phyloP scores from a whole-genome alignment of 192 early-diverging fungal genomes.

The Gonapodya prolifera region DNA sequence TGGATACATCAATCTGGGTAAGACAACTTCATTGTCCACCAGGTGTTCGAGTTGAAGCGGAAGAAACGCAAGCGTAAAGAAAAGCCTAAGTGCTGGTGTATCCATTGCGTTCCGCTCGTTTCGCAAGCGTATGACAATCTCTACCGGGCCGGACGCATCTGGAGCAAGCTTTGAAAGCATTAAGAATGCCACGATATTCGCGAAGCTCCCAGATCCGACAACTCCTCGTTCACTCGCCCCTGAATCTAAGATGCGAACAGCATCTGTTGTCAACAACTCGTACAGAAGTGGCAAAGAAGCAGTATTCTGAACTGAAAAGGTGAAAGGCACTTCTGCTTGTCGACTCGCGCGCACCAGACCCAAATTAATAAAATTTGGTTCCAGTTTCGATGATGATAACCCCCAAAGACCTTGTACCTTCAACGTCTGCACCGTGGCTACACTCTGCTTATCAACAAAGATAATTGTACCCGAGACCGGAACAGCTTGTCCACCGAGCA shows the following conservation, averaged over 20 bases:
- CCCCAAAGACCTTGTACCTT: conserved; percentile 47
- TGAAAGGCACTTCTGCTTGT: conserved; percentile 46
- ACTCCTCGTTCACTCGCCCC: not conserved
- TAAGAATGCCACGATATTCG: conserved; percentile 43
- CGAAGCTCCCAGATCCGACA: conserved; percentile 14
- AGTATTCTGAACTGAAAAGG: conserved; percentile 48
- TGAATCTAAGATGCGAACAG: conserved; percentile 25
- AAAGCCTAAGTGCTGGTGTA: conserved; percentile 30
- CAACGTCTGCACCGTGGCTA: conserved; percentile 39
- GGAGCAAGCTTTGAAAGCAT: conserved; percentile 44
- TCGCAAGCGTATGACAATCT: conserved; percentile 33
- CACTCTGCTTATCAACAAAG: conserved; percentile 36
- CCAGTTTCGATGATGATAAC: conserved; percentile 40
- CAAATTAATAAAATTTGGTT: conserved; percentile 39
- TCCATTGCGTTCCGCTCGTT: conserved; percentile 61
- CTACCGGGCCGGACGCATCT: conserved; percentile 29
- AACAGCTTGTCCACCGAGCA: conserved; percentile 40
- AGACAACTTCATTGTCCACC: conserved; percentile 43
- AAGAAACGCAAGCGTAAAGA: conserved; percentile 48
- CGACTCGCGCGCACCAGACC: conserved; percentile 65
- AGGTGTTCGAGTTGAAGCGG: conserved; percentile 65
- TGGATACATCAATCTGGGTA: conserved; percentile 64
- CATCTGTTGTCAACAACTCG: conserved; percentile 32
- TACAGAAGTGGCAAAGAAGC: conserved; percentile 51
- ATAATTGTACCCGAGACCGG: conserved; percentile 40